These are phyloP conservation scores for Pseudocercospora crystallina DNA, from an alignment of 2,329 filamentous ascomycete species.

Conservation along the genomic window DNA sequence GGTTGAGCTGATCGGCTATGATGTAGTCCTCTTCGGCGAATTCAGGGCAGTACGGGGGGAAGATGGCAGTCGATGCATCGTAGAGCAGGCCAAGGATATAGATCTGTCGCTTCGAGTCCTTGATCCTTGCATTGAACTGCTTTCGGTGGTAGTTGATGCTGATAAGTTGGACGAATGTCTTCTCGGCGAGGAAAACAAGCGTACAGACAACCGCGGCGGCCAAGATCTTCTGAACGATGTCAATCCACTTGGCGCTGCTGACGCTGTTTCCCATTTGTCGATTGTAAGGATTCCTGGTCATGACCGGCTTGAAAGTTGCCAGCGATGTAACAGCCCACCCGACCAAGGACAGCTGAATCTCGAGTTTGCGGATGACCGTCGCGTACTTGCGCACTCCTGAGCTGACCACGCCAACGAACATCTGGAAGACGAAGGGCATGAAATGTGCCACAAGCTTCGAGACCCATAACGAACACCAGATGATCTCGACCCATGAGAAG, in stretches of 20 bases:
- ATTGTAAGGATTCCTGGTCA: constrained; percentile 38
- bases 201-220: constrained; percentile 67
- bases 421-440: constrained; percentile 60
- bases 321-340: constrained; percentile 61
- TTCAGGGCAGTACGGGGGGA: constrained; percentile 88
- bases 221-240: constrained; percentile 62
- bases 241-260: constrained; percentile 49
- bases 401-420: constrained; percentile 62
- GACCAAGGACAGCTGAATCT: constrained; percentile 61
- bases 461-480: constrained; percentile 64
- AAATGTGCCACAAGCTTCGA: constrained; percentile 61
- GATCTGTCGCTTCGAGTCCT: constrained; percentile 84
- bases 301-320: constrained; percentile 59
- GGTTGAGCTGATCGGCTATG: constrained; percentile 73
- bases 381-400: constrained; percentile 65
- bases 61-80: constrained; percentile 82
- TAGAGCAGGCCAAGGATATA: constrained; percentile 80
- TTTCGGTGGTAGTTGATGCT: constrained; percentile 83
- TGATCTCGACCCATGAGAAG: constrained; percentile 64
- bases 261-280: constrained; percentile 12
- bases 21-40: constrained; percentile 89
- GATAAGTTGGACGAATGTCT: constrained; percentile 76
- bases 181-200: constrained; percentile 72
- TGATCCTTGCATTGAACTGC: constrained; percentile 79
- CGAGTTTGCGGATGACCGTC: constrained; percentile 56